These are phyloP conservation scores for Colletotrichum nymphaeae DNA, from an alignment of 2,329 filamentous ascomycete genomes.

Conservation along the genomic window DNA sequence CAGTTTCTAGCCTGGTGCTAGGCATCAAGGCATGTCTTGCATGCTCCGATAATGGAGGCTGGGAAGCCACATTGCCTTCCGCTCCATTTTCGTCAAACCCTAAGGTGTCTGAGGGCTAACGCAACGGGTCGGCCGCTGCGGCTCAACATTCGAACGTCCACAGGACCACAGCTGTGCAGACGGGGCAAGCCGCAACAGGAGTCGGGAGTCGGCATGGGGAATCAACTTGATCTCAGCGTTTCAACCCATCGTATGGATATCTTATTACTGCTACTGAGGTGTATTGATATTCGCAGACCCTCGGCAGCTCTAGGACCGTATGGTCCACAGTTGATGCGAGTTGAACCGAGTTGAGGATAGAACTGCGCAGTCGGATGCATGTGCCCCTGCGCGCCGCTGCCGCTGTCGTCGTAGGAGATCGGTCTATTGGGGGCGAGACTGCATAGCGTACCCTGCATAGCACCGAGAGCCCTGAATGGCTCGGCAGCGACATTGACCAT, in stretches of 20 bases:
- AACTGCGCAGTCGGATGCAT: slow-evolving; percentile 29
- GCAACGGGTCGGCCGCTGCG: slow-evolving; percentile 8
- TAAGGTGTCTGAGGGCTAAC: neutral
- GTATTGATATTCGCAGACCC: neutral
- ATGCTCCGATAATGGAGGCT: slow-evolving; percentile 34
- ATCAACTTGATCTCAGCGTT: slow-evolving; percentile 11
- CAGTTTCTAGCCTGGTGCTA: neutral
- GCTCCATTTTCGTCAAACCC: slow-evolving; percentile 33
- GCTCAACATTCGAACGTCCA: slow-evolving; percentile 18
- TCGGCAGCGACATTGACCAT: neutral
- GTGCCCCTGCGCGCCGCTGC: slow-evolving; percentile 18
- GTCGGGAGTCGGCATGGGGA: slow-evolving; percentile 10
- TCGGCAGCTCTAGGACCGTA: slow-evolving; percentile 8
- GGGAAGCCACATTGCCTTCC: slow-evolving; percentile 26
- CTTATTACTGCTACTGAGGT: neutral
- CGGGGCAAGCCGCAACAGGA: slow-evolving; percentile 1
- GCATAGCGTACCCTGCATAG: slow-evolving; percentile 21
- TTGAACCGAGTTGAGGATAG: slow-evolving; percentile 26
- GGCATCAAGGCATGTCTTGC: slow-evolving; percentile 24
- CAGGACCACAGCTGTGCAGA: neutral
- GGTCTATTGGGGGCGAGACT: slow-evolving; percentile 17
- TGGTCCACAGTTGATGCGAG: slow-evolving; percentile 27
- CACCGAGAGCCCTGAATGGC: slow-evolving; percentile 10
- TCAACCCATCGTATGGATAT: neutral
- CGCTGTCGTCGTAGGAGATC: slow-evolving; percentile 20